Evolutionary conservation across 768 basidiomycete species (phyloP).

Genomic region (Russula virescens): DNA sequence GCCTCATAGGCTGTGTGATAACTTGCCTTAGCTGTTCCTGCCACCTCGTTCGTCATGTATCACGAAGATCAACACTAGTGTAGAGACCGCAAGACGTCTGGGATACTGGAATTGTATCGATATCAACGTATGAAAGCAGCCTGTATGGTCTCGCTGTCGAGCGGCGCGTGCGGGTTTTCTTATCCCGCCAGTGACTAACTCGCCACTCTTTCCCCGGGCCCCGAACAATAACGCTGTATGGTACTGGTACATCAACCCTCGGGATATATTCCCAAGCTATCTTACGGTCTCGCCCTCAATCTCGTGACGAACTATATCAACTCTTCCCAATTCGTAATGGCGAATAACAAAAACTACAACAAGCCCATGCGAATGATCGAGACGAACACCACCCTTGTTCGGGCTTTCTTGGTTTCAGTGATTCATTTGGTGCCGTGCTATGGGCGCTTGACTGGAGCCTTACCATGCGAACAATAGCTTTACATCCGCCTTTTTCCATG

Average conservation of each 20-base stretch:
- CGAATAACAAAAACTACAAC: too few relatives aligned
- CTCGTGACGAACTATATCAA: slow-evolving; percentile 50
- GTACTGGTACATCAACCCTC: slow-evolving; percentile 41
- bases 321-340: slow-evolving; percentile 39
- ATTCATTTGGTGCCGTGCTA: slow-evolving; percentile 49
- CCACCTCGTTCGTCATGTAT: slow-evolving; percentile 22
- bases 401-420: slow-evolving; percentile 47
- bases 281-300: slow-evolving; percentile 51
- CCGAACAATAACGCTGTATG: slow-evolving; percentile 52
- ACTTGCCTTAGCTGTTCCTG: too few relatives aligned
- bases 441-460: slow-evolving; percentile 52
- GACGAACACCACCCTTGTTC: slow-evolving; percentile 52
- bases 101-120: slow-evolving; percentile 19
- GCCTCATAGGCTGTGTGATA: too few relatives aligned
- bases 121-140: slow-evolving; percentile 6
- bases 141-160: slow-evolving; percentile 19
- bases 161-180: slow-evolving; percentile 5
- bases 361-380: slow-evolving; percentile 53
- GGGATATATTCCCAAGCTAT: slow-evolving; percentile 46
- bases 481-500: slow-evolving; percentile 40
- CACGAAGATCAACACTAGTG: too few relatives aligned
- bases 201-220: slow-evolving; percentile 34
- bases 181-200: not conserved
- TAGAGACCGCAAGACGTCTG: slow-evolving; percentile 19
- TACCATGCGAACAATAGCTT: slow-evolving; percentile 45